Conservation (phyloP, 352 stramenopile species). For the Globisporangium parvum region DNA sequence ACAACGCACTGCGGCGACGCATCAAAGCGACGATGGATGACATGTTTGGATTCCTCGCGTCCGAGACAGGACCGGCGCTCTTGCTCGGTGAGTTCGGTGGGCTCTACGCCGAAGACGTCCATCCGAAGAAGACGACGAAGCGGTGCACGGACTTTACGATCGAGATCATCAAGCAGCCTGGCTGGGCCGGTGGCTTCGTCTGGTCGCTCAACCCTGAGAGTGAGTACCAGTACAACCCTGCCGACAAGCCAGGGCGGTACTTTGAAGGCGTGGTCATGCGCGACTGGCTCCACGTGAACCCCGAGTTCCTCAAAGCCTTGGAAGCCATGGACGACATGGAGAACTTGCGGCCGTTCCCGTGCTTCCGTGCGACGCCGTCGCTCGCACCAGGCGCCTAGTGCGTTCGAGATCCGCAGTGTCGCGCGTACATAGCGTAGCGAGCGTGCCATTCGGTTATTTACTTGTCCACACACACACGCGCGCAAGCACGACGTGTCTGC, state of each 20-base stretch:
- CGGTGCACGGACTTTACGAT: constrained; percentile 29
- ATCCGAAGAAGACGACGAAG: constrained; percentile 25
- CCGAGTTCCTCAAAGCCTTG: constrained; percentile 21
- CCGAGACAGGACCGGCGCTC: constrained; percentile 17
- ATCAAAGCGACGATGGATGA: constrained; percentile 24
- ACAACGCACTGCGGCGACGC: constrained; percentile 17
- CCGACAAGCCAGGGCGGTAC: constrained; percentile 17
- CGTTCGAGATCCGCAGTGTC: neutral
- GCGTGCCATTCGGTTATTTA: too few species aligned
- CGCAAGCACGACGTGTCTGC: too few species aligned
- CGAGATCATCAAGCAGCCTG: constrained; percentile 24
- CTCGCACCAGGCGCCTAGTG: neutral
- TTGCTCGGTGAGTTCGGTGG: constrained; percentile 33
- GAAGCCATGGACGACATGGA: constrained; percentile 25
- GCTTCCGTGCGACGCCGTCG: constrained; percentile 16
- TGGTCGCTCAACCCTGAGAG: constrained; percentile 34
- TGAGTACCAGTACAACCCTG: constrained; percentile 34
- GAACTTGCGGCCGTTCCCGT: constrained; percentile 26
- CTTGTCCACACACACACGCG: too few species aligned
- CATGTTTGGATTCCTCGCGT: constrained; percentile 34
- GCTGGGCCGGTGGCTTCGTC: constrained; percentile 27
- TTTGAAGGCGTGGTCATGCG: constrained; percentile 17
- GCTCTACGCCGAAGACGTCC: constrained; percentile 20
- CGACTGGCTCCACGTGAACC: constrained; percentile 24
- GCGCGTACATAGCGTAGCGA: too few species aligned